Base-by-base conservation (phyloP, 2,329 filamentous ascomycete species). In the Hypomyces rosellus region DNA sequence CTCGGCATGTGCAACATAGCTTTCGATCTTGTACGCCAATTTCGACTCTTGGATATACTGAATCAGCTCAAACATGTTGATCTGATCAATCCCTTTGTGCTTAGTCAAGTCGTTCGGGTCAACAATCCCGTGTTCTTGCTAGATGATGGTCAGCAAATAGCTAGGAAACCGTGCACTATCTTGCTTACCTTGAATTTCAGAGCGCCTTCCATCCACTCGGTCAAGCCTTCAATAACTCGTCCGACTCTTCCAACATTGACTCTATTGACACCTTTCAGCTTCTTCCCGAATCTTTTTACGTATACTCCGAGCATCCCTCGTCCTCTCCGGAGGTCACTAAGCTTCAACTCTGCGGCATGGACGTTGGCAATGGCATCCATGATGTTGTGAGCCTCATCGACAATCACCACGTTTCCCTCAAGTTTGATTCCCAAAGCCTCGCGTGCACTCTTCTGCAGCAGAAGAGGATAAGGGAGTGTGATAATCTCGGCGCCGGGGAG, bases 301-400 rank as follows among this genome's bases (percentile, higher is more conserved):
- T 99, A 99, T 0, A 84, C 74, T 0, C 84, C 85, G 1, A 99
- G 74, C 69, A 95, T 90, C 45, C 77, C 76, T 48, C 88, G 80
- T 3, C 86, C 88, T 52, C 79, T 77, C 45, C 81, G 81, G 15
- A 97, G 72, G 55, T 96, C 90, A 22, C 73, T 72, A 4, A 95
- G 72, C 2, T 81, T 81, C 16, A 97, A 77, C 34, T 87, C 82
- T 0, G 89, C 82, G 0, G 91, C 91, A 64, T 96, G 84, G 34
- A 96, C 93, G 42, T 84, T 86, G 14, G 89, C 81, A 42, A 99
- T 89, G 0, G 92, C 90, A 65, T 96, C 91, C 86, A 96, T 96
- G 47, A 99, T 80, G 63, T 99, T 99, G 65, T 99, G 93, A 0
- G 93, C 93, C 72, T 99, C 93, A 59, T 99, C 93, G 44, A 99